Conservation (phyloP, 2,329 filamentous ascomycete species). For the Aspergillus aculeatinus region DNA sequence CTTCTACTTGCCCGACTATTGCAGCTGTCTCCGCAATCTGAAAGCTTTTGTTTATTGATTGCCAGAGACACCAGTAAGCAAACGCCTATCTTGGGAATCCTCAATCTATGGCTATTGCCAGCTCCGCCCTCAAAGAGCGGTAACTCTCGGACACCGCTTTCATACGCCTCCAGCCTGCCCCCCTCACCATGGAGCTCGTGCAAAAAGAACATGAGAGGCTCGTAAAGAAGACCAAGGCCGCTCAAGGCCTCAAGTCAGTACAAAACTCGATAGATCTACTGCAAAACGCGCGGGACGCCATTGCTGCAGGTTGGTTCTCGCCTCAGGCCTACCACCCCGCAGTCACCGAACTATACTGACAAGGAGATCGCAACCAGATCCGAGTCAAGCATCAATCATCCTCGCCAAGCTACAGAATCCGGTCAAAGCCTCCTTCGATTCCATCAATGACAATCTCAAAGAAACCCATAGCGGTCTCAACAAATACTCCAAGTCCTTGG, state of each 20-base stretch:
- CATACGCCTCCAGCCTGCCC: constrained; percentile 1
- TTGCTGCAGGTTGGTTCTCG: constrained; percentile 62
- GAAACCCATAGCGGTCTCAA: constrained; percentile 79
- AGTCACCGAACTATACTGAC: constrained; percentile 7
- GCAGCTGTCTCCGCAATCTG: too few relatives aligned
- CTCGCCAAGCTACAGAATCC: constrained; percentile 85
- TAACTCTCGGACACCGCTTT: constrained; percentile 32
- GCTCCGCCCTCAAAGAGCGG: constrained; percentile 21
- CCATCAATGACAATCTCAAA: constrained; percentile 76
- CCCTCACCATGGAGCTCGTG: constrained; percentile 59
- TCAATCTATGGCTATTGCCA: constrained; percentile 27
- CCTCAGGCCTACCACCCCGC: neutral
- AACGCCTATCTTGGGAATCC: neutral
- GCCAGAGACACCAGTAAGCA: neutral
- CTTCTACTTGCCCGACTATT: neutral
- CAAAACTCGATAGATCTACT: constrained; percentile 80
- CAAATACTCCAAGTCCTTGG: constrained; percentile 79
- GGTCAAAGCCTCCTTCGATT: constrained; percentile 75
- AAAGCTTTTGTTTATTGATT: too few relatives aligned
- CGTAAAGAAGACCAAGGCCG: constrained; percentile 66
- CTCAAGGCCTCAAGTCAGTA: constrained; percentile 72
- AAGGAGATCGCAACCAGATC: constrained; percentile 50
- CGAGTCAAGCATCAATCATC: constrained; percentile 68
- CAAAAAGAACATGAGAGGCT: constrained; percentile 74
- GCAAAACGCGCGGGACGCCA: constrained; percentile 67